Conservation (phyloP, 78 protist genomes). For the Dictyostelium purpureum region DNA sequence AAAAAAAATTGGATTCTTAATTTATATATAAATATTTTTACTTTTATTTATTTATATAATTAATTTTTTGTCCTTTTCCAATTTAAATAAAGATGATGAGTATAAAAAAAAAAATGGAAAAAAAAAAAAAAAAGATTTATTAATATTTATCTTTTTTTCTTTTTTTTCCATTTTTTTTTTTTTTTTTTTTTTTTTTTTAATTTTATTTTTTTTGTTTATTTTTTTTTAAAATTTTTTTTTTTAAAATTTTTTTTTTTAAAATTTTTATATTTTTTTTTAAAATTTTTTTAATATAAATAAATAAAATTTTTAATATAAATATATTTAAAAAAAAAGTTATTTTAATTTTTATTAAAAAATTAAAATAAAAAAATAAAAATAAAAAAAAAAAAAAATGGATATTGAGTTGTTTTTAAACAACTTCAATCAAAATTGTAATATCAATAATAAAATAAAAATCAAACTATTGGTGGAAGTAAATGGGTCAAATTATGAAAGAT, state of each 20-base stretch:
- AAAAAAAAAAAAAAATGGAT: background rate
- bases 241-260: no score
- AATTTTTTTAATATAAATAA: no score
- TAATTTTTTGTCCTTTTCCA: no score
- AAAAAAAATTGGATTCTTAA: background rate
- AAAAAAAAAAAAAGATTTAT: background rate
- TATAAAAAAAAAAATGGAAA: background rate
- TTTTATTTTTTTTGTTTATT: background rate
- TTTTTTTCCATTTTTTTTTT: background rate
- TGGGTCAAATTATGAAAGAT: constrained; percentile 29
- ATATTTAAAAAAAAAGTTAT: no score
- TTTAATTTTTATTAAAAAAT: no score
- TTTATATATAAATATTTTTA: background rate
- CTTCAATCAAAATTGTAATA: background rate
- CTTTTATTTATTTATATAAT: no score
- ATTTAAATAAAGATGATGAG: background rate
- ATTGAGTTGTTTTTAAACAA: constrained; percentile 15
- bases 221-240: no score
- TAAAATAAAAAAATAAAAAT: background rate
- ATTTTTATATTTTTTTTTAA: no score
- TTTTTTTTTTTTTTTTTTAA: background rate
- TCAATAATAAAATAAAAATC: background rate
- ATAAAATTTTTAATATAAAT: no score
- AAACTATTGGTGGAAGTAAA: constrained; percentile 15
- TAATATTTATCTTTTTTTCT: background rate